Base-by-base conservation (phyloP, 257 asterid species). In the Nicotiana tomentosiformis region DNA sequence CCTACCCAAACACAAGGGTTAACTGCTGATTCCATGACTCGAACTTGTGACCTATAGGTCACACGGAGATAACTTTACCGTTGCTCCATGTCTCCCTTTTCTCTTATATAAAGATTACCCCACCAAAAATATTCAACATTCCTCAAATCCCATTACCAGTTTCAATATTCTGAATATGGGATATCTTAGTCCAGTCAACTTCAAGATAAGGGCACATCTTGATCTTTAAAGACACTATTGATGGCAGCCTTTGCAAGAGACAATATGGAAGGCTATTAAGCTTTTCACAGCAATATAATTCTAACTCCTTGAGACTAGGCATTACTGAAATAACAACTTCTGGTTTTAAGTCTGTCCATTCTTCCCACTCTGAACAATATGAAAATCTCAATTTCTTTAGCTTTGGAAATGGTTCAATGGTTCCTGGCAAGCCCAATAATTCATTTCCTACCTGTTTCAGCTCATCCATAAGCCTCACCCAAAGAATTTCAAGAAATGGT, bases 261-360 rank as follows among this genome's bases (percentile, higher is more conserved):
- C 35, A 14, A 77, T 61, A 20, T 33, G 85, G 85, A 70, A 83
- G 60, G 53, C 58, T 77, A 6, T 46, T 39, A 30, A 82, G 77
- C 62, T 62, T 64, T 46, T 49, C 60, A 20, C 82, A 82, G 39
- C 23, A 43, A 58, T 37, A 17, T 72, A 87, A 46, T 4, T 32
- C 15, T 56, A 85, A 65, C 14, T 60, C 18, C 57, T 77, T 66
- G 2, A 84, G 83, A 66, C 65, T 67, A 18, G 89, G 84, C 83
- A 85, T 69, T 72, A 70, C 18, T 4, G 65, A 23, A 7, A 46
- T 10, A 57, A 12, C 39, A 14, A 29, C 18, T 69, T 85, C 84
- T 57, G 60, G 84, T 39, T 67, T 70, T 51, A 83, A 10, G 66
- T 87, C 89, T 65, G 82, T 81, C 87, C 90, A 88, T 35, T 77